Percentiles rank a stretch among this genome's conserved stretches.
These are phyloP conservation scores for Penicillium subrubescens DNA, from an alignment of 495 filamentous ascomycete species.

Conservation along the genomic window DNA sequence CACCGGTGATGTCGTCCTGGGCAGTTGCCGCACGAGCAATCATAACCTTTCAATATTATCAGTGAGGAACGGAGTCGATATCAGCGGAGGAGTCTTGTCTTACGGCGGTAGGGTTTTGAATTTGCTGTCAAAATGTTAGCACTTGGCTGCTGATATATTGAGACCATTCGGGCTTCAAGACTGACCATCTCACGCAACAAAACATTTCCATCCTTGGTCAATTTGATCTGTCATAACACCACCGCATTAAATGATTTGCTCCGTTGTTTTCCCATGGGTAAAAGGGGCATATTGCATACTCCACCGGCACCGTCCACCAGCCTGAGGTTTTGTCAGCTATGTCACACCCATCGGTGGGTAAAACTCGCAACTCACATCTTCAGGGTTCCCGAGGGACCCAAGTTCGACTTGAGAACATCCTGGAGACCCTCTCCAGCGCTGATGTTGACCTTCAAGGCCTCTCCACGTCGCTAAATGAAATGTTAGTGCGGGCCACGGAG, in stretches of 20 bases:
- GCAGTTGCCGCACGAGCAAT: conserved; percentile 97
- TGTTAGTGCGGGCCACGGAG: conserved; percentile 41
- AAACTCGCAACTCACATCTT: conserved; percentile 73
- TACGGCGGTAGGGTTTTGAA: conserved; percentile 87
- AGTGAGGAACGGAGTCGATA: conserved; percentile 24
- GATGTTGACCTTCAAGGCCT: conserved; percentile 96
- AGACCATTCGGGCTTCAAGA: conserved; percentile 2
- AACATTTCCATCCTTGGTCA: conserved; percentile 98
- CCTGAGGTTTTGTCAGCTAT: conserved; percentile 54
- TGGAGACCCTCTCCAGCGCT: conserved; percentile 91
- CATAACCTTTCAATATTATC: conserved; percentile 68
- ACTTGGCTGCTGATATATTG: not conserved
- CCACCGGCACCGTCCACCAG: conserved; percentile 92
- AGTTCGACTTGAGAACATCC: conserved; percentile 94
- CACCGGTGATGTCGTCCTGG: conserved; percentile 97
- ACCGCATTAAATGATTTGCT: conserved; percentile 17
- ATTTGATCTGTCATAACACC: conserved; percentile 73
- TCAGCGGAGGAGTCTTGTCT: conserved; percentile 32
- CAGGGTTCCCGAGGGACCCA: conserved; percentile 90
- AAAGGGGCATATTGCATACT: conserved; percentile 56
- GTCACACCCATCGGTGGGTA: conserved; percentile 5
- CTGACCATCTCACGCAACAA: conserved; percentile 93
- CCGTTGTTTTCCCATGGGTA: conserved; percentile 11
- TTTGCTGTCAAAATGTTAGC: conserved; percentile 57
- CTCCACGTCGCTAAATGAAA: conserved; percentile 75